Evolutionary conservation across 2,329 filamentous ascomycete species (phyloP), one percentile per base, ranked within the genome.

Genomic region (Raffaelea albimanens): DNA sequence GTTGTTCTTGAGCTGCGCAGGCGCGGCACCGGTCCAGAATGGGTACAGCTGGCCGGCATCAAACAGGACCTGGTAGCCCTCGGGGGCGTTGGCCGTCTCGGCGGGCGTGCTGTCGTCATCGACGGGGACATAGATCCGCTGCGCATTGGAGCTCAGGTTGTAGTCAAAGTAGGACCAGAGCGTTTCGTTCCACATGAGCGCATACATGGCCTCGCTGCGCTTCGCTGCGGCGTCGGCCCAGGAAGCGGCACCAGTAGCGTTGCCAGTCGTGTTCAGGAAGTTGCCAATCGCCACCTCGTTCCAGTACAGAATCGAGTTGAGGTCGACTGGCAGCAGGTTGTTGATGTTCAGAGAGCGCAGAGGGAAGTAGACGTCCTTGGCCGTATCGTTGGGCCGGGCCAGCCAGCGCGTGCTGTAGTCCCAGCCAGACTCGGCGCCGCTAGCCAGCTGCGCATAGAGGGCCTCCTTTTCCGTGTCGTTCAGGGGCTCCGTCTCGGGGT

Each of bases 1-100:
- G 58, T 83, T 78, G 52, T 75, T 65, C 58, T 72, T 77, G 53
- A 85, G 67, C 50, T 70, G 63, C 0, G 60, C 57, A 0, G 79
- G 78, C 0, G 80, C 81, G 1, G 81, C 78, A 19, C 81, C 80
- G 2, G 77, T 75, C 80, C 81, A 85, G 69, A 84, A 84, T 2
- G 82, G 82, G 58, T 80, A 83, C 60, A 81, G 76, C 58, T 84
- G 80, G 1, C 73, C 73, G 9, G 75, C 61, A 49, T 74, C 63
- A 58, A 83, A 82, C 50, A 74, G 57, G 20, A 82, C 65, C 58
- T 83, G 77, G 36, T 74, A 60, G 38, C 73, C 78, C 1, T 66
- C 56, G 3, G 79, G 78, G 0, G 76, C 76, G 11, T 61, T 64
- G 2, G 61, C 56, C 5, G 54, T 67, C 31, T 75, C 70, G 31